Evolutionary conservation across 352 stramenopile genomes (phyloP).

Genomic region (Phytopythium chamaehyphon): DNA sequence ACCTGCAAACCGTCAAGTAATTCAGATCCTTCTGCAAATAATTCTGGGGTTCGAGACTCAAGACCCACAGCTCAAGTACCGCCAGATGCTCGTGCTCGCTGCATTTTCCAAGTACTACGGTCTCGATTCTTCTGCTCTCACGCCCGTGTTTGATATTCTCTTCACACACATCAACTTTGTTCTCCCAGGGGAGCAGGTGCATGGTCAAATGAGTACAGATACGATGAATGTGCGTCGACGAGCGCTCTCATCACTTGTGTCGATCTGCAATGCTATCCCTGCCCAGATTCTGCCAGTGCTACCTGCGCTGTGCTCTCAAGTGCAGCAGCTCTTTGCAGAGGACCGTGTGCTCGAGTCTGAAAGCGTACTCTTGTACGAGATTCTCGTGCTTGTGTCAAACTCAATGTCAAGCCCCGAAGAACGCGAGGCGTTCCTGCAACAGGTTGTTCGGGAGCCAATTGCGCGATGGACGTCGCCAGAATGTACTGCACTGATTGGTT

Average conservation of each 20-base stretch:
- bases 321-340: conserved; percentile 61
- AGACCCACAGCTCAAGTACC: conserved; percentile 71
- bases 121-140: conserved; percentile 50
- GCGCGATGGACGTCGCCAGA: conserved; percentile 57
- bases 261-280: conserved; percentile 74
- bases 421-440: conserved; percentile 57
- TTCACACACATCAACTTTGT: conserved; percentile 74
- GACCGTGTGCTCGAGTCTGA: conserved; percentile 75
- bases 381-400: conserved; percentile 78
- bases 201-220: conserved; percentile 57
- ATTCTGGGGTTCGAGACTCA: conserved; percentile 49
- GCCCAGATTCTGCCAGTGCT: conserved; percentile 74
- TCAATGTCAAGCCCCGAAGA: conserved; percentile 66
- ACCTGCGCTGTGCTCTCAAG: conserved; percentile 61
- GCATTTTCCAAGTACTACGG: conserved; percentile 79
- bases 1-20: conserved; percentile 29
- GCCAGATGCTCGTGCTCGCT: conserved; percentile 60
- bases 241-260: conserved; percentile 63
- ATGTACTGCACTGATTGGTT: conserved; percentile 59
- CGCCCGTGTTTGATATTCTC: conserved; percentile 69
- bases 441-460: conserved; percentile 71
- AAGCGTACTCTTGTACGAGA: conserved; percentile 76
- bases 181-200: conserved; percentile 60
- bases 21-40: conserved; percentile 46
- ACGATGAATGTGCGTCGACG: conserved; percentile 69